phyloP scores from a whole-genome alignment of 371 early-diverging fungal genomes.

The Mortierella sp. region DNA sequence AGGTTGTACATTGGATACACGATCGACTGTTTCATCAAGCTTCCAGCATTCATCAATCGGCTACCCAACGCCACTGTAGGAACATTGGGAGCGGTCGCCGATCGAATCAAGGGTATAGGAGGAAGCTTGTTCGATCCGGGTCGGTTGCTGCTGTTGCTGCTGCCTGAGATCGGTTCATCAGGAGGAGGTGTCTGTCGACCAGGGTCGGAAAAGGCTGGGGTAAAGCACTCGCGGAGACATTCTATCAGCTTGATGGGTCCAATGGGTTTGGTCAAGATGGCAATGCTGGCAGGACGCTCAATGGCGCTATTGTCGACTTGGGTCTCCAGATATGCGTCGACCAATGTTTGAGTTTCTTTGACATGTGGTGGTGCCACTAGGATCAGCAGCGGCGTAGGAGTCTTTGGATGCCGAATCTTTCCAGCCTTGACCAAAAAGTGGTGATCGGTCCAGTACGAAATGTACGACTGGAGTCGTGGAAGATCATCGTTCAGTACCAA shows the following conservation, averaged over 20 bases:
- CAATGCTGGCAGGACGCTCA: conserved; percentile 36
- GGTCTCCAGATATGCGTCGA: conserved; percentile 39
- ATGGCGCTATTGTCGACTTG: conserved; percentile 22
- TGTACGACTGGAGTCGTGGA: conserved; percentile 27
- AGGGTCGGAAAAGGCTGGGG: conserved; percentile 34
- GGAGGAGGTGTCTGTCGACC: conserved; percentile 26
- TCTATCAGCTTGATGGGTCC: conserved; percentile 46
- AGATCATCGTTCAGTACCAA: conserved; percentile 44
- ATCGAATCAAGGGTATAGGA: conserved; percentile 35
- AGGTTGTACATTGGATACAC: conserved; percentile 9
- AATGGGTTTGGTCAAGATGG: conserved; percentile 45
- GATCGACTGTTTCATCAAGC: conserved; percentile 27
- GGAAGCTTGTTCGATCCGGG: background rate
- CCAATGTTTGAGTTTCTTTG: conserved; percentile 23
- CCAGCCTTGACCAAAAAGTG: conserved; percentile 8
- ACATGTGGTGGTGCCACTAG: conserved; percentile 23
- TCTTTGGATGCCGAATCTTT: conserved; percentile 4
- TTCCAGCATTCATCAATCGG: conserved; percentile 31
- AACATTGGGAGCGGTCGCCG: conserved; percentile 41
- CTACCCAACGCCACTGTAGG: conserved; percentile 24
- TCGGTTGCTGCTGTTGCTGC: too few relatives aligned
- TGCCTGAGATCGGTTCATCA: too few relatives aligned
- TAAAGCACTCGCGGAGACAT: conserved; percentile 51
- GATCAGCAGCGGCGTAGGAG: conserved; percentile 33
- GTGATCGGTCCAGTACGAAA: conserved; percentile 28